Evolutionary conservation across 371 early-diverging fungal species (phyloP).

Genomic region (Basidiobolus heterosporus): DNA sequence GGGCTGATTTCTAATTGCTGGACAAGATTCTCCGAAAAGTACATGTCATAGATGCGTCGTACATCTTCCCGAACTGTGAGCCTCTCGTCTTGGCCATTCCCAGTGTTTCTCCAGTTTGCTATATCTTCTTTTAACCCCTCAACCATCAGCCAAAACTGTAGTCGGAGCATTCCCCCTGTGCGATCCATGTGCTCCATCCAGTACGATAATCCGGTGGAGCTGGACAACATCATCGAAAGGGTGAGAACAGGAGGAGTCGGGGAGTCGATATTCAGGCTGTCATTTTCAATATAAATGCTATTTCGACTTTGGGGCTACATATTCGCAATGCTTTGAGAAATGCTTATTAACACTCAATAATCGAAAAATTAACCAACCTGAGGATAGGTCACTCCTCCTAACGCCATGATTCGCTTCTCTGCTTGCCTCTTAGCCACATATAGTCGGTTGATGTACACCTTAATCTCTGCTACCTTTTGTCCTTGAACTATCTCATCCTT

Average conservation of each 20-base stretch:
- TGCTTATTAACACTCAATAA: background rate
- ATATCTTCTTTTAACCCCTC: conserved; percentile 19
- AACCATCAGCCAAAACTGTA: conserved; percentile 62
- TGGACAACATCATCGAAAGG: conserved; percentile 17
- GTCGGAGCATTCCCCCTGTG: conserved; percentile 34
- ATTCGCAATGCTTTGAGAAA: conserved; percentile 10
- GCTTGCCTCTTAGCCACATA: conserved; percentile 49
- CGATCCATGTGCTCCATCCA: conserved; percentile 75
- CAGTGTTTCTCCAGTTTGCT: background rate
- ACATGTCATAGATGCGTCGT: conserved; percentile 46
- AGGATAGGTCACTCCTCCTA: conserved; percentile 33
- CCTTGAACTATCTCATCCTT: conserved; percentile 65
- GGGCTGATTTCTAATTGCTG: conserved; percentile 22
- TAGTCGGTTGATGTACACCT: conserved; percentile 52
- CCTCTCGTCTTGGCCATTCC: conserved; percentile 2
- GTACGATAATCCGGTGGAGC: conserved; percentile 47
- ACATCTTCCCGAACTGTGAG: conserved; percentile 35
- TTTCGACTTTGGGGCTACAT: background rate
- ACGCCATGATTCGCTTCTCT: conserved; percentile 48
- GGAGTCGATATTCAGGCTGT: background rate
- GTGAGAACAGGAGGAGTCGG: conserved; percentile 4
- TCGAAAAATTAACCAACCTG: conserved; percentile 12
- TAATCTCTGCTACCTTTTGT: conserved; percentile 54
- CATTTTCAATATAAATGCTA: background rate
- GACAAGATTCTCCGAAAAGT: conserved; percentile 34